phyloP scores from a whole-genome alignment of 1,284 basidiomycete species.

The Clitocybe nebularis region DNA sequence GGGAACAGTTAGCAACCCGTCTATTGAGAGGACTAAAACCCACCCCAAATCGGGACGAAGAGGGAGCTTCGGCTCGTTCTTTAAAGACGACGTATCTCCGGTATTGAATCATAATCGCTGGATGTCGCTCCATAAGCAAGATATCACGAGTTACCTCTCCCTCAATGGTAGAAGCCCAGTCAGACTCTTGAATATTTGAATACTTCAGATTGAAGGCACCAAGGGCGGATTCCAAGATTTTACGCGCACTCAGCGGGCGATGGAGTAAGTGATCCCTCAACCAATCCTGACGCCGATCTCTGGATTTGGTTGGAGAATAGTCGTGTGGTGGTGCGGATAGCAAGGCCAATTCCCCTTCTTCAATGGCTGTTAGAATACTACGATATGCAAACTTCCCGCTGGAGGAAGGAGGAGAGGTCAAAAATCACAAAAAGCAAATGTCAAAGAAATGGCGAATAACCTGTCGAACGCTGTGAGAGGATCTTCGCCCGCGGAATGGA shows the following conservation, averaged over 20 bases:
- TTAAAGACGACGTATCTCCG: slow-evolving; percentile 59
- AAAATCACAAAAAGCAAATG: background rate
- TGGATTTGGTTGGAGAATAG: slow-evolving; percentile 10
- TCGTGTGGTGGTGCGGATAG: slow-evolving; percentile 38
- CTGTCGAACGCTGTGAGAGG: slow-evolving; percentile 30
- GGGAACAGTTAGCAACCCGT: background rate
- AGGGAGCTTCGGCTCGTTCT: slow-evolving; percentile 23
- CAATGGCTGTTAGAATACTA: slow-evolving; percentile 44
- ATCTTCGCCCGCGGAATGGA: slow-evolving; percentile 29
- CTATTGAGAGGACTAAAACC: slow-evolving; percentile 13
- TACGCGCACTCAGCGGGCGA: slow-evolving; percentile 24
- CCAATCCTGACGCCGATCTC: slow-evolving; percentile 25
- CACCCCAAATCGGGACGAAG: slow-evolving; percentile 22
- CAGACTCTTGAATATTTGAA: slow-evolving; percentile 24
- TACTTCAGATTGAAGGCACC: slow-evolving; percentile 36
- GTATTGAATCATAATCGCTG: slow-evolving; percentile 50
- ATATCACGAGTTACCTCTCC: slow-evolving; percentile 42
- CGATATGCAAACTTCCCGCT: slow-evolving; percentile 38
- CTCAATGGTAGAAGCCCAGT: slow-evolving; percentile 32
- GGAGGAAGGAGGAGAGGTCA: slow-evolving; percentile 5
- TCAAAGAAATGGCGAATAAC: slow-evolving; percentile 24
- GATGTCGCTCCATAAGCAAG: slow-evolving; percentile 48
- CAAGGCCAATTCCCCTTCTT: slow-evolving; percentile 48
- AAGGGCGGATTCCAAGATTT: slow-evolving; percentile 39
- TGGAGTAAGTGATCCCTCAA: slow-evolving; percentile 22